Evolutionary conservation across 495 filamentous ascomycete genomes (phyloP).

Genomic region (Annulohypoxylon moriforme): DNA sequence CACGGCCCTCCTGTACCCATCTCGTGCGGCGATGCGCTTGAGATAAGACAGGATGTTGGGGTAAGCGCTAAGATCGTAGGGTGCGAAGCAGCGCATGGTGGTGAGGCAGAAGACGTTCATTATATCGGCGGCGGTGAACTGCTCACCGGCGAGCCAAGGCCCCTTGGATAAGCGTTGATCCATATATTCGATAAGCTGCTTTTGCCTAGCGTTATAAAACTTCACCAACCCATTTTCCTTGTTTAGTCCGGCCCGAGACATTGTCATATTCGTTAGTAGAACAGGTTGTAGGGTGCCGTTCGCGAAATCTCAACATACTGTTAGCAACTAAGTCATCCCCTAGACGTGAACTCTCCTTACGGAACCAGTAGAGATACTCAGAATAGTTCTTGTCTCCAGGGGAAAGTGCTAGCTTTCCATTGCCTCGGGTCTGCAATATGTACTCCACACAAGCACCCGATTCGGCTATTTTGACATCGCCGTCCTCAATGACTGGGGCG

Average conservation of each 20-base stretch:
- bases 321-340: conserved; percentile 4
- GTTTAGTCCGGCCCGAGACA: conserved; percentile 17
- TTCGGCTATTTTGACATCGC: conserved; percentile 63
- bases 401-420: conserved; percentile 55
- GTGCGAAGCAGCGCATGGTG: conserved; percentile 63
- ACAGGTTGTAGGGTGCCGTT: conserved; percentile 66
- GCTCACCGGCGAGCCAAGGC: conserved; percentile 67
- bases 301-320: conserved; percentile 54
- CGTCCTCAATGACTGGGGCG: conserved; percentile 68
- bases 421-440: conserved; percentile 63
- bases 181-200: conserved; percentile 50
- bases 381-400: conserved; percentile 60
- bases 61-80: conserved; percentile 58
- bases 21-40: conserved; percentile 52
- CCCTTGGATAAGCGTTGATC: conserved; percentile 58
- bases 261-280: conserved; percentile 31
- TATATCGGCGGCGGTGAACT: conserved; percentile 72
- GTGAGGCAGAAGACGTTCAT: conserved; percentile 67
- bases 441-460: conserved; percentile 67
- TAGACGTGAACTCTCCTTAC: conserved; percentile 19
- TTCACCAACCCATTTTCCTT: conserved; percentile 7
- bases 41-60: conserved; percentile 61
- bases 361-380: conserved; percentile 70
- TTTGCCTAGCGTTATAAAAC: conserved; percentile 40
- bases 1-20: conserved; percentile 58